Percentiles rank a stretch among this genome's conserved stretches.
These are phyloP conservation scores for Aquilaria sinensis DNA, from an alignment of 345 rosid species.

Conservation along the genomic window DNA sequence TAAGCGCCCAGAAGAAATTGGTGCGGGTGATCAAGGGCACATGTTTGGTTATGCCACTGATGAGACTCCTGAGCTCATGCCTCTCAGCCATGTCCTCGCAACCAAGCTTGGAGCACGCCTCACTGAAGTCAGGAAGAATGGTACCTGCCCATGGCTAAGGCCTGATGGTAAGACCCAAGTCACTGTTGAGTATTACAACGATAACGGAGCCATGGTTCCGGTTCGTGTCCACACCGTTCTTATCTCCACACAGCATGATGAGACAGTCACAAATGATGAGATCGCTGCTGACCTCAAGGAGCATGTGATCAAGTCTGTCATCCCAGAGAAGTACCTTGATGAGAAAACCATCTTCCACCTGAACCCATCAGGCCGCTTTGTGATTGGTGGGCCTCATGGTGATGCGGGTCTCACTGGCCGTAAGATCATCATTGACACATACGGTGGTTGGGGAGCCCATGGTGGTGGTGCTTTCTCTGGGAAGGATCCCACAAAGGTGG, in stretches of 20 bases:
- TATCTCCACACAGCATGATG: conserved; percentile 40
- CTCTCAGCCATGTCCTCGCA: conserved; percentile 35
- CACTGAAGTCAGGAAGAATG: conserved; percentile 40
- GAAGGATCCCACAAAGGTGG: conserved; percentile 38
- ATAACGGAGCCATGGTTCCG: conserved; percentile 36
- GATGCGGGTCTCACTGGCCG: conserved; percentile 43
- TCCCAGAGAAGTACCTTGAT: conserved; percentile 34
- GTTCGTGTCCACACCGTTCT: conserved; percentile 38
- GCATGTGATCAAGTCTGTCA: conserved; percentile 38
- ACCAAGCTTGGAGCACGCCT: conserved; percentile 39
- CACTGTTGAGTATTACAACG: conserved; percentile 35
- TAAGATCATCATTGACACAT: conserved; percentile 41
- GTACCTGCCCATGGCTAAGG: conserved; percentile 37
- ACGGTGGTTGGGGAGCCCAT: conserved; percentile 41
- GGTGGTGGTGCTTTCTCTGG: conserved; percentile 46
- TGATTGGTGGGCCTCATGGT: conserved; percentile 41
- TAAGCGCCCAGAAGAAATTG: conserved; percentile 11
- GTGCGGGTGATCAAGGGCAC: conserved; percentile 11
- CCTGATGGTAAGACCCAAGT: conserved; percentile 45
- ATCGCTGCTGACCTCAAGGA: conserved; percentile 38
- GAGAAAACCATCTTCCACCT: conserved; percentile 52
- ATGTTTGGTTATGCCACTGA: conserved; percentile 9
- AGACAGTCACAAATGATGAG: conserved; percentile 38
- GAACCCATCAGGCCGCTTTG: conserved; percentile 37
- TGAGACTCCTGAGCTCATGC: conserved; percentile 19